These are phyloP conservation scores for Gossypium trilobum DNA, from an alignment of 441 rosid species.

Conservation along the genomic window DNA sequence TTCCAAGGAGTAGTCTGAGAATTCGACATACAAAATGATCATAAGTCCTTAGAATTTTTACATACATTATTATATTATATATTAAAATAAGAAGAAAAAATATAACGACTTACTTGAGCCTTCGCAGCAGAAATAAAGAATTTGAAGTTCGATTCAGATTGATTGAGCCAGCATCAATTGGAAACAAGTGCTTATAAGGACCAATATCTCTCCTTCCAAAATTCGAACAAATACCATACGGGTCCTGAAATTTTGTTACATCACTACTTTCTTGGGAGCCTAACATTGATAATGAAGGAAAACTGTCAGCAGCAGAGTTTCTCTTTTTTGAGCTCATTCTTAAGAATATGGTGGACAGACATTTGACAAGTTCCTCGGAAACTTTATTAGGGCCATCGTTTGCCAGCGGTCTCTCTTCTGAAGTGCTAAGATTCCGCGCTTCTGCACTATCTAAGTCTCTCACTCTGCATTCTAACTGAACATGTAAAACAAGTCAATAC, in stretches of 20 bases:
- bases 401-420: constrained; percentile 24
- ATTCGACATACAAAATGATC: constrained; percentile 13
- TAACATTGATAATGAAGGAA: constrained; percentile 24
- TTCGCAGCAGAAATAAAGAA: constrained; percentile 44
- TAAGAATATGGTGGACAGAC: constrained; percentile 48
- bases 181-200: constrained; percentile 45
- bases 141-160: constrained; percentile 39
- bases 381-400: constrained; percentile 45
- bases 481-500: constrained; percentile 8
- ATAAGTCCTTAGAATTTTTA: not conserved
- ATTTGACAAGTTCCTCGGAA: constrained; percentile 62
- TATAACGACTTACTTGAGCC: constrained; percentile 43
- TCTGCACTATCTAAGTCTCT: constrained; percentile 34
- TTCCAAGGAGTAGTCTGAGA: constrained; percentile 50
- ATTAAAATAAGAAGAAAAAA: not conserved
- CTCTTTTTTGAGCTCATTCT: constrained; percentile 48
- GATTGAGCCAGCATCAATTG: constrained; percentile 41
- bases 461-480: constrained; percentile 34
- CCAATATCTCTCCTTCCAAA: constrained; percentile 53
- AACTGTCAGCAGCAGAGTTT: constrained; percentile 23
- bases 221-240: constrained; percentile 43
- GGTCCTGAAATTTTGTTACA: constrained; percentile 33
- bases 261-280: constrained; percentile 25
- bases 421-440: constrained; percentile 19
- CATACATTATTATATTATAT: not conserved